Evolutionary conservation across 2,329 filamentous ascomycete genomes (phyloP).

Genomic region (Plenodomus lindquistii): DNA sequence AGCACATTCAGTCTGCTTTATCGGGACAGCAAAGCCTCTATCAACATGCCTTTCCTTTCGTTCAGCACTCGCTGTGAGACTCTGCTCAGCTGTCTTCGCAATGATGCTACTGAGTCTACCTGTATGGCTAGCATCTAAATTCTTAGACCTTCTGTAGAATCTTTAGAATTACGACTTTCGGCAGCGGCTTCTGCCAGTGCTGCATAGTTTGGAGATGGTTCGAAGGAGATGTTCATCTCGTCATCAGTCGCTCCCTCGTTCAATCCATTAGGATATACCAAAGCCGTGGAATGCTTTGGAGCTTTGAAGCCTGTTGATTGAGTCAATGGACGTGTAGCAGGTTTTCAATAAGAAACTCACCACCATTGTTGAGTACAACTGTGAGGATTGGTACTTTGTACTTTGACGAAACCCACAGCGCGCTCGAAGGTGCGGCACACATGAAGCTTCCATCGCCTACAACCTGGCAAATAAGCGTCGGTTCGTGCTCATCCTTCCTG

Average conservation of each 20-base stretch:
- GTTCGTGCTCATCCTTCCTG: constrained; percentile 41
- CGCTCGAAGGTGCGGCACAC: constrained; percentile 59
- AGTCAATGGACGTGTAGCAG: too few relatives aligned
- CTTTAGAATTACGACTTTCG: too few relatives aligned
- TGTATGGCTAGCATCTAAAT: too few relatives aligned
- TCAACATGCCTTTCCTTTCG: too few relatives aligned
- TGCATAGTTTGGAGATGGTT: constrained; percentile 61
- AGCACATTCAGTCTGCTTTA: too few relatives aligned
- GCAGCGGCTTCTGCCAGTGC: constrained; percentile 65
- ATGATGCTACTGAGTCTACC: too few relatives aligned
- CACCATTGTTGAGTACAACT: constrained; percentile 59
- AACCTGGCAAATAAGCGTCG: constrained; percentile 53
- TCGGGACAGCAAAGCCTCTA: too few relatives aligned
- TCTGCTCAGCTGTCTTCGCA: too few relatives aligned
- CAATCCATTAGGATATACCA: constrained; percentile 63
- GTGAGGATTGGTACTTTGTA: constrained; percentile 57
- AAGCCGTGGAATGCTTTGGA: constrained; percentile 58
- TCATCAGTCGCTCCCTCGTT: constrained; percentile 62
- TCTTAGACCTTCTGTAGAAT: too few relatives aligned
- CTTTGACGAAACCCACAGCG: constrained; percentile 60
- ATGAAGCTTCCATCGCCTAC: constrained; percentile 63
- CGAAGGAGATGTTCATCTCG: constrained; percentile 65
- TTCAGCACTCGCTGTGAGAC: too few relatives aligned
- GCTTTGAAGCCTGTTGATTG: constrained; percentile 60
- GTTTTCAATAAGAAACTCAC: too few relatives aligned